These are phyloP conservation scores for Sarocladium kiliense DNA, from an alignment of 2,329 filamentous ascomycete species.

Conservation along the genomic window DNA sequence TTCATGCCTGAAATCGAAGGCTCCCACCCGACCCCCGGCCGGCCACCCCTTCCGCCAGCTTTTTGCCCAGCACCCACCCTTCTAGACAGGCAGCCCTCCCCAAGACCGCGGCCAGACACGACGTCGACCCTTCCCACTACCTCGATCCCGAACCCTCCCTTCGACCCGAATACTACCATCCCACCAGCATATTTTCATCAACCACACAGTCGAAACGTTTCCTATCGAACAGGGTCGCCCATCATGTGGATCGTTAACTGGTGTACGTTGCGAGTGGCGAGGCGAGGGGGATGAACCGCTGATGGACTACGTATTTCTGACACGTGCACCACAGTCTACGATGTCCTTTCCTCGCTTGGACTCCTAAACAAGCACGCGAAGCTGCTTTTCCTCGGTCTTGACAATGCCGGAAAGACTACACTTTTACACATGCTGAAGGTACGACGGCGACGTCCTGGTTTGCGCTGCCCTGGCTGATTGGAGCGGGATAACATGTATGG, in stretches of 20 bases:
- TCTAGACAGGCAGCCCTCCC: not conserved
- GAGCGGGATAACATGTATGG: not conserved
- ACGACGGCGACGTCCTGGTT: slow-evolving; percentile 24
- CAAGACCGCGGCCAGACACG: not conserved
- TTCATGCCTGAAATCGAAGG: slow-evolving; percentile 11
- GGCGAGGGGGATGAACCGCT: not conserved
- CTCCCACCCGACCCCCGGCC: not conserved
- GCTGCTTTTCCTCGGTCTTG: slow-evolving; percentile 86
- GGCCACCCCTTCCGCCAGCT: slow-evolving; percentile 1
- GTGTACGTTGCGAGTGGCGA: slow-evolving; percentile 57
- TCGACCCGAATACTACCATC: not conserved
- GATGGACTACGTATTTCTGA: slow-evolving; percentile 21
- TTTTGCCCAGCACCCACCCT: slow-evolving; percentile 8
- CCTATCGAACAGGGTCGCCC: slow-evolving; percentile 16
- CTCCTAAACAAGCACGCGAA: slow-evolving; percentile 95
- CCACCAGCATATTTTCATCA: not conserved
- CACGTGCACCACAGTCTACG: slow-evolving; percentile 59
- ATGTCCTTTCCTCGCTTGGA: slow-evolving; percentile 80
- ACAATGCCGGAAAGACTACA: slow-evolving; percentile 93
- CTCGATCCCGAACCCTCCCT: not conserved
- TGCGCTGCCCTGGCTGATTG: not conserved
- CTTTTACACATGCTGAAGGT: slow-evolving; percentile 95
- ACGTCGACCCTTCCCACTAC: slow-evolving; percentile 1
- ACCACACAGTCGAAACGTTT: not conserved
- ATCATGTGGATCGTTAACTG: slow-evolving; percentile 93